These are phyloP conservation scores for Tubosaeta sp. DNA, from an alignment of 768 basidiomycete species.

Conservation along the genomic window DNA sequence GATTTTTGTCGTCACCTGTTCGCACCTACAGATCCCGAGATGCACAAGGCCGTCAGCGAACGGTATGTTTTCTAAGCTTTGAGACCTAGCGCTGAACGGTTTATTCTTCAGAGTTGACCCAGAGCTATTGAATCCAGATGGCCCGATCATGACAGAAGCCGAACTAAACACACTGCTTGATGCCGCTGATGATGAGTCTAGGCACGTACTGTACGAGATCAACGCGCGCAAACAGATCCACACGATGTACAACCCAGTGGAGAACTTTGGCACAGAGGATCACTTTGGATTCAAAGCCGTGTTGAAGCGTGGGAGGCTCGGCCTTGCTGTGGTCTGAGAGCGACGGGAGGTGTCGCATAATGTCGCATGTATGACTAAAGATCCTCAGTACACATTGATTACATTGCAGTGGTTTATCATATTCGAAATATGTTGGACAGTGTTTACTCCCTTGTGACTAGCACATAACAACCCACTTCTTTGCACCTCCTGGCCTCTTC, in stretches of 20 bases:
- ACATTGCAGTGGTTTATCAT: too few species aligned
- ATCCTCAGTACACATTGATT: too few species aligned
- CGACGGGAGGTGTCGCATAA: neutral
- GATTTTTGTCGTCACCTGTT: constrained; percentile 6
- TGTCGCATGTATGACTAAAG: too few species aligned
- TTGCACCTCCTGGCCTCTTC: too few species aligned
- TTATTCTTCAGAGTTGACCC: neutral
- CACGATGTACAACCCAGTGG: constrained; percentile 12
- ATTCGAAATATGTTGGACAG: too few species aligned
- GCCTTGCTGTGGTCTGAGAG: neutral
- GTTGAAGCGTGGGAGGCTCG: constrained; percentile 5
- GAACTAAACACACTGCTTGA: constrained; percentile 1
- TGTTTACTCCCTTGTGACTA: too few species aligned
- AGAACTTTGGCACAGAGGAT: constrained; percentile 8
- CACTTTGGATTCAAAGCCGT: constrained; percentile 10
- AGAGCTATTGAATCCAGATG: neutral
- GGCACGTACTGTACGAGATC: constrained; percentile 8
- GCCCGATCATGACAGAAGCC: neutral
- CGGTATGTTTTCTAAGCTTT: neutral
- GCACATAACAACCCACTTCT: too few species aligned
- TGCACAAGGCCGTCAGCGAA: neutral
- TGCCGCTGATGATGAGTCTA: constrained; percentile 8
- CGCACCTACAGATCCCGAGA: constrained; percentile 3
- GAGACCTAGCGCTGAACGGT: neutral
- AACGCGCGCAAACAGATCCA: constrained; percentile 15